Conservation (phyloP, 2,329 filamentous ascomycete species). For the Alternaria burnsii region DNA sequence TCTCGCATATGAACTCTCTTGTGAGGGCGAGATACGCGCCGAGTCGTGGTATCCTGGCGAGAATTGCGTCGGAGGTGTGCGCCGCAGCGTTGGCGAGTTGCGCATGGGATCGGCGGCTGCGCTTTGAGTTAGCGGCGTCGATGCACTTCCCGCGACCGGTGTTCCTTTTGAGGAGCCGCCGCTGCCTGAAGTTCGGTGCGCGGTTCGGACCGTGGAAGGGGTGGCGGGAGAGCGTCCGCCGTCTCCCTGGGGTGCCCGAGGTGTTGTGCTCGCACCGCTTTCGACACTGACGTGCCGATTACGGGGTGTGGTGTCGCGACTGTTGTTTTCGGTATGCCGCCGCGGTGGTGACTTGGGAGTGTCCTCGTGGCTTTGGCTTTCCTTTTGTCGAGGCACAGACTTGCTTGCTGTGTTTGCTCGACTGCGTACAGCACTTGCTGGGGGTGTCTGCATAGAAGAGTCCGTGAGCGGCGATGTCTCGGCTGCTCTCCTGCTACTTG, state of each 20-base stretch:
- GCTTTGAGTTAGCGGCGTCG: slow-evolving; percentile 39
- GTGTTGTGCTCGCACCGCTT: slow-evolving; percentile 45
- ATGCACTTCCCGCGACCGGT: slow-evolving; percentile 29
- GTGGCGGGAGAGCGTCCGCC: slow-evolving; percentile 44
- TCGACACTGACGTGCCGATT: slow-evolving; percentile 40
- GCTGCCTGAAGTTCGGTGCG: slow-evolving; percentile 37
- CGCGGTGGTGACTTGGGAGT: slow-evolving; percentile 39
- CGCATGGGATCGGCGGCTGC: slow-evolving; percentile 41
- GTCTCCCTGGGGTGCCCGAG: slow-evolving; percentile 40
- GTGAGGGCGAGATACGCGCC: slow-evolving; percentile 36
- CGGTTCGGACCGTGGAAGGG: slow-evolving; percentile 44
- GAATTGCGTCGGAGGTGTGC: slow-evolving; percentile 41
- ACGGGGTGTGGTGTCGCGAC: slow-evolving; percentile 46
- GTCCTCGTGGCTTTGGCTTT: slow-evolving; percentile 34
- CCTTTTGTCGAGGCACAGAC: slow-evolving; percentile 30
- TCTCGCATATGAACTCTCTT: slow-evolving; percentile 36
- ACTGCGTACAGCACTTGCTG: slow-evolving; percentile 34
- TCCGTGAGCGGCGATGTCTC: slow-evolving; percentile 38
- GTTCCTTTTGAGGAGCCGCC: slow-evolving; percentile 41
- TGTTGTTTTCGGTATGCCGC: slow-evolving; percentile 34
- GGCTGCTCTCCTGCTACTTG: slow-evolving; percentile 33
- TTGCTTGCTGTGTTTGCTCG: slow-evolving; percentile 41
- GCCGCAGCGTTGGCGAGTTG: slow-evolving; percentile 40
- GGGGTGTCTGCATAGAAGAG: slow-evolving; percentile 28
- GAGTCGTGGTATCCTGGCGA: slow-evolving; percentile 26